Percentiles rank a stretch among this genome's conserved stretches.
These are phyloP conservation scores for Eucalyptus leucophloia DNA, from an alignment of 345 rosid genomes.

Conservation along the genomic window DNA sequence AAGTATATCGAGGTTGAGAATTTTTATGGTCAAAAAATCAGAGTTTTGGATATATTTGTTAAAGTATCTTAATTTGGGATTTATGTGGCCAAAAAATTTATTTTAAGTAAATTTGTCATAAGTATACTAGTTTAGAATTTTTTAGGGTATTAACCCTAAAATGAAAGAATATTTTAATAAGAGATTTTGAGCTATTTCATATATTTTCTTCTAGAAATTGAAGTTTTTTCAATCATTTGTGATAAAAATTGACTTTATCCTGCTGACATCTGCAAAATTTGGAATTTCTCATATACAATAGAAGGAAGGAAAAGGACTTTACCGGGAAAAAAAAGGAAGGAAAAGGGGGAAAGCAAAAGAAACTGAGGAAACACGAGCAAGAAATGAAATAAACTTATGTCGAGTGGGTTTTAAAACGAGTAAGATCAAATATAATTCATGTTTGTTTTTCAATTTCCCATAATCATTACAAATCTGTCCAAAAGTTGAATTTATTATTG, in stretches of 20 bases:
- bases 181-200: background rate
- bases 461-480: background rate
- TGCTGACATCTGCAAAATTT: too few species aligned
- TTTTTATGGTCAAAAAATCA: too few species aligned
- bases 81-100: too few species aligned
- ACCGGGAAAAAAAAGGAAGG: too few species aligned
- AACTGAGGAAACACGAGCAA: background rate
- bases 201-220: background rate
- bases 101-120: fast-evolving
- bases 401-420: background rate
- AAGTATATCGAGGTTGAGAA: too few species aligned
- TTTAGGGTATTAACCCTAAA: fast-evolving
- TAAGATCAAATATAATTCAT: background rate
- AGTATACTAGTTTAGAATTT: fast-evolving
- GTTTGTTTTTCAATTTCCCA: background rate
- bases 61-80: too few species aligned
- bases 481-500: background rate
- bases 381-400: background rate
- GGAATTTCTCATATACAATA: background rate
- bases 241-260: background rate
- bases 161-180: background rate
- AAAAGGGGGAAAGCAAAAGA: background rate
- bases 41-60: too few species aligned
- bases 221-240: background rate
- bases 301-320: too few species aligned